phyloP scores from a whole-genome alignment of 345 rosid species.

The Heritiera littoralis region DNA sequence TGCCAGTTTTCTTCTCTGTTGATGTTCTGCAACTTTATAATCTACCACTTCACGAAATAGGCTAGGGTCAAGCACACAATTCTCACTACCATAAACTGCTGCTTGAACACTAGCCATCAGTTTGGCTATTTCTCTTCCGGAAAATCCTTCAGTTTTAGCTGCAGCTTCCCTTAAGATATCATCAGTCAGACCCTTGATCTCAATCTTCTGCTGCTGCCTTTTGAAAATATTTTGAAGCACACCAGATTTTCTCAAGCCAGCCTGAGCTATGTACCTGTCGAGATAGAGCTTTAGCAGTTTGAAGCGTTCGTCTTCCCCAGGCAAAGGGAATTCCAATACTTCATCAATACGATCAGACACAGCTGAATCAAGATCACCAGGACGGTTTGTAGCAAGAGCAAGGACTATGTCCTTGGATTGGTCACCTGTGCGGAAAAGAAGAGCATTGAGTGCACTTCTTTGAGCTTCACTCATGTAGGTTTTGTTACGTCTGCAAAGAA shows the following conservation, averaged over 20 bases:
- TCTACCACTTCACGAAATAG: slow-evolving; percentile 88
- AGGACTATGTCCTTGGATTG: slow-evolving; percentile 93
- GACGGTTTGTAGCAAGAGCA: slow-evolving; percentile 94
- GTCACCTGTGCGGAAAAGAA: slow-evolving; percentile 89
- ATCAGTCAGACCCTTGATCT: slow-evolving; percentile 72
- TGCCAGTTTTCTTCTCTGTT: slow-evolving; percentile 77
- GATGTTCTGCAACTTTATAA: slow-evolving; percentile 92
- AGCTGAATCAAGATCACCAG: slow-evolving; percentile 96
- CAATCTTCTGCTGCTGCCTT: slow-evolving; percentile 66
- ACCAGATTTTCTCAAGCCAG: slow-evolving; percentile 60
- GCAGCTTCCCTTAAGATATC: slow-evolving; percentile 89
- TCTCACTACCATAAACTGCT: slow-evolving; percentile 82
- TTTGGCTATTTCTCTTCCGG: slow-evolving; percentile 89
- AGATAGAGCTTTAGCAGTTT: slow-evolving; percentile 88
- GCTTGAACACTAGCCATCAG: slow-evolving; percentile 93
- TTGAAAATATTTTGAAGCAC: slow-evolving; percentile 58
- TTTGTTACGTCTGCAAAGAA: slow-evolving; percentile 72
- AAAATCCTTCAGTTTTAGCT: slow-evolving; percentile 82
- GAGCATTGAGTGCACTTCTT: slow-evolving; percentile 92
- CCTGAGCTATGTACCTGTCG: slow-evolving; percentile 77
- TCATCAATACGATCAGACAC: slow-evolving; percentile 93
- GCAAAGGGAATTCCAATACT: slow-evolving; percentile 87
- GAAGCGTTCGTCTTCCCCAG: slow-evolving; percentile 79
- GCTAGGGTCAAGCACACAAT: slow-evolving; percentile 70
- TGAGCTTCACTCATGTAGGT: slow-evolving; percentile 98